Conservation (phyloP, 2,329 filamentous ascomycete species). For the Chalaropsis ovoidea region DNA sequence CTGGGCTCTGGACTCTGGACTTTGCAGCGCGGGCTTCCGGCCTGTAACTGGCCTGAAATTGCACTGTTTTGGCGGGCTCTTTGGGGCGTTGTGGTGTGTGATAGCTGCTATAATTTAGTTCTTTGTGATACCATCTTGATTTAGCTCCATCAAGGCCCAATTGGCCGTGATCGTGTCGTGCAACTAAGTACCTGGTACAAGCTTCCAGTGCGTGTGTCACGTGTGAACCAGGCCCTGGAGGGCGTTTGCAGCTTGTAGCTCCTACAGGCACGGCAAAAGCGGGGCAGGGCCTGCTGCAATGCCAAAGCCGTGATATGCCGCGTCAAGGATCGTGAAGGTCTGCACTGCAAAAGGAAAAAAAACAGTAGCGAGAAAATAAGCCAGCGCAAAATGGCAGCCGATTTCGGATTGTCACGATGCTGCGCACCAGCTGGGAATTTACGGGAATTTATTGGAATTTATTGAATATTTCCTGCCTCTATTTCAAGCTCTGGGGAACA, state of each 20-base stretch:
- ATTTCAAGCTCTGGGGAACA: neutral
- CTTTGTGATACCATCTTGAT: too few species aligned
- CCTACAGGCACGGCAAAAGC: constrained; percentile 4
- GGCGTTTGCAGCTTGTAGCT: constrained; percentile 8
- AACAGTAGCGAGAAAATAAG: neutral
- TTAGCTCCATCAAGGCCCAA: too few species aligned
- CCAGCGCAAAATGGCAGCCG: neutral
- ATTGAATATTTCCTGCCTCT: neutral
- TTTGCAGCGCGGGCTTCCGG: too few species aligned
- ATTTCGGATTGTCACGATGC: constrained; percentile 5
- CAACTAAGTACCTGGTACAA: too few species aligned
- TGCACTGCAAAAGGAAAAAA: neutral
- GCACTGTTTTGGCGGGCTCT: too few species aligned
- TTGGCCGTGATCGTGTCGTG: too few species aligned
- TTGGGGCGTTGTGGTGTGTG: too few species aligned
- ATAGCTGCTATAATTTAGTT: too few species aligned
- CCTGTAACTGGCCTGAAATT: too few species aligned
- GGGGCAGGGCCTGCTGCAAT: neutral
- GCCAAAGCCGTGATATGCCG: constrained; percentile 14
- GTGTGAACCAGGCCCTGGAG: neutral
- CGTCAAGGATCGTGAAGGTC: constrained; percentile 1
- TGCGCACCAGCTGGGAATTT: neutral
- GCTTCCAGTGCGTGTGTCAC: neutral
- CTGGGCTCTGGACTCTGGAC: neutral
- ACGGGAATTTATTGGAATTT: neutral